A percentile compares a stretch with the other conserved stretches of the same genome.
Evolutionary conservation across 2,329 filamentous ascomycete genomes (phyloP).

Genomic region (Fusarium ramigenum): DNA sequence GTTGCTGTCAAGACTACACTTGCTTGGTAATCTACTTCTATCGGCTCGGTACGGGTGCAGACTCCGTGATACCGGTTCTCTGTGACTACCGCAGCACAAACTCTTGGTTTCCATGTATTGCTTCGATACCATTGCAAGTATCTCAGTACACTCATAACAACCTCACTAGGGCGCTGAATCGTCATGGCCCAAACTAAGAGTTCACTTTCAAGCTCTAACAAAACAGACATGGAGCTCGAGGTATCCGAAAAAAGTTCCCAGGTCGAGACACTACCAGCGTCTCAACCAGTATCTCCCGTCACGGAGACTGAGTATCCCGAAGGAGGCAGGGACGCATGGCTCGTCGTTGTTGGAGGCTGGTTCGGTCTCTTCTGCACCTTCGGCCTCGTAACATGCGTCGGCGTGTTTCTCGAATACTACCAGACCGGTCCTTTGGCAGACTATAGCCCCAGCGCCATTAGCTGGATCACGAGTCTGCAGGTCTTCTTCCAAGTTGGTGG

Average conservation of each 20-base stretch:
- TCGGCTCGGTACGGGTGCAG: no score
- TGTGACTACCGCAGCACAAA: no score
- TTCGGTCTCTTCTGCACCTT: constrained; percentile 1
- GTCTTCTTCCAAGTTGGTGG: background rate
- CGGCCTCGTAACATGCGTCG: background rate
- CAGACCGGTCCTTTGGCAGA: accelerated
- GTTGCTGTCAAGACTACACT: no score
- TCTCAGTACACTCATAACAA: no score
- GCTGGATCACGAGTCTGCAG: background rate
- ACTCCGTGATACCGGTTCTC: no score
- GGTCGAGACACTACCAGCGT: accelerated
- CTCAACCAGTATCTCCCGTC: accelerated
- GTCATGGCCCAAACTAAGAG: background rate
- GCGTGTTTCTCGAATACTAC: background rate
- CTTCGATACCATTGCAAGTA: accelerated
- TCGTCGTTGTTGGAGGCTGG: background rate
- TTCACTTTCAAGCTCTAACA: accelerated
- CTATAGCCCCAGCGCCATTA: background rate
- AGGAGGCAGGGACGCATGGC: background rate
- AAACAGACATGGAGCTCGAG: accelerated
- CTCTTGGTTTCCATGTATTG: accelerated
- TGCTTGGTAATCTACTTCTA: no score
- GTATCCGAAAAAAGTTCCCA: accelerated
- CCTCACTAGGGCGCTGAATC: accelerated
- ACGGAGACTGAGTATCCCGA: background rate